Conservation (phyloP, 108 stramenopile genomes). For the Chaetoceros muelleri region DNA sequence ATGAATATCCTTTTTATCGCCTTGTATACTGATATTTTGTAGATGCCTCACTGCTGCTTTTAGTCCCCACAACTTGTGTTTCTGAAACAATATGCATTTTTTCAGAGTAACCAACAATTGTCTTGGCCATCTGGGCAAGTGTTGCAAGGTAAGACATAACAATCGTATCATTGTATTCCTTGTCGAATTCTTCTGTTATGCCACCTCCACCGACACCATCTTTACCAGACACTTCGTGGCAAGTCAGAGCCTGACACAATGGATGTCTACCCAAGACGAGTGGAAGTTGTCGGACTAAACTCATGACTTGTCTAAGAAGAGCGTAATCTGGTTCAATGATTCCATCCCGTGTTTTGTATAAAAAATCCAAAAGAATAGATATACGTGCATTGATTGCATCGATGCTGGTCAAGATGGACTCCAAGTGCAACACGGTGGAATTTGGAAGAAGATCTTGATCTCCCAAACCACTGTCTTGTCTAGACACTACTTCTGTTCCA, state of each 20-base stretch:
- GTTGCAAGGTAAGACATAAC: constrained; percentile 44
- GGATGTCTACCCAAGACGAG: constrained; percentile 13
- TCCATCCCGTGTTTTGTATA: constrained; percentile 9
- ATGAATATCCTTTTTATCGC: no score
- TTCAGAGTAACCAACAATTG: constrained; percentile 52
- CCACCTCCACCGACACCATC: neutral
- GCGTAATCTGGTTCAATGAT: constrained; percentile 14
- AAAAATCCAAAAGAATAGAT: neutral
- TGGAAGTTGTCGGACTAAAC: constrained; percentile 24
- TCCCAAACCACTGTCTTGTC: neutral
- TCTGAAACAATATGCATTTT: constrained; percentile 25
- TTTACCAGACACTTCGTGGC: constrained; percentile 6
- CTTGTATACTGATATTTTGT: no score
- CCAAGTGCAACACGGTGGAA: constrained; percentile 23
- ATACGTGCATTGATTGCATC: constrained; percentile 14
- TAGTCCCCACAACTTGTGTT: no score
- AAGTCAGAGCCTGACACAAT: no score
- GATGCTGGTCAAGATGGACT: constrained; percentile 38
- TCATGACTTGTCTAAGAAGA: constrained; percentile 28
- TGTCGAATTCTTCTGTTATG: constrained; percentile 14
- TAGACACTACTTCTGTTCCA: constrained; percentile 8
- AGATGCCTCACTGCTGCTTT: no score
- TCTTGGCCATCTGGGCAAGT: constrained; percentile 42
- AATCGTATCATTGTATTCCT: constrained; percentile 33
- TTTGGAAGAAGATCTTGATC: constrained; percentile 12